Conservation (phyloP, 2,329 filamentous ascomycete species). For the Trichoderma koningiopsis region DNA sequence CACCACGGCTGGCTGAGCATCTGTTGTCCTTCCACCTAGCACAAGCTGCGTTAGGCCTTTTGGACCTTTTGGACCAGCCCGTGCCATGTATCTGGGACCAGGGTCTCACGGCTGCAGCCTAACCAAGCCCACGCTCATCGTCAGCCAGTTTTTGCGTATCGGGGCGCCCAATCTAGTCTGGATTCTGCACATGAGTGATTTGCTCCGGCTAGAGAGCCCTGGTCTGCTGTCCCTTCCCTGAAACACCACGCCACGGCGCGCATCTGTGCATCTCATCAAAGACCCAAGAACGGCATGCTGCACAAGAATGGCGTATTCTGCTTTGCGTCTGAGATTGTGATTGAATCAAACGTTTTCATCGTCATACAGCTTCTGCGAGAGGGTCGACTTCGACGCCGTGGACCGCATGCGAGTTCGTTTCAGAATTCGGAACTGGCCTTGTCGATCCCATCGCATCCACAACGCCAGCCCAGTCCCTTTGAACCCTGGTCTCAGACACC, state of each 20-base stretch:
- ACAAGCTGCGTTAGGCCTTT: conserved; percentile 14
- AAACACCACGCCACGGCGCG: not conserved
- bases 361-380: not conserved
- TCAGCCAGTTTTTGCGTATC: conserved; percentile 22
- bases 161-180: conserved; percentile 1
- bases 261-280: not conserved
- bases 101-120: conserved; percentile 22
- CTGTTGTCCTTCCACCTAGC: conserved; percentile 16
- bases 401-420: not conserved
- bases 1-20: conserved; percentile 24
- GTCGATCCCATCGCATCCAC: not conserved
- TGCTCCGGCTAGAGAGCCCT: not conserved
- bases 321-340: not conserved
- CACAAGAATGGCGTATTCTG: not conserved
- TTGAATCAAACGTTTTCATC: not conserved
- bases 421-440: not conserved
- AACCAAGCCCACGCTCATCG: conserved; percentile 17
- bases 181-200: not conserved
- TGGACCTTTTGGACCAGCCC: conserved; percentile 18
- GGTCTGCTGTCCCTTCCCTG: not conserved
- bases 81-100: conserved; percentile 22
- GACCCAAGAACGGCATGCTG: not conserved
- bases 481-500: not conserved
- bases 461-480: not conserved
- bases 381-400: not conserved